Evolutionary conservation across 2,329 filamentous ascomycete genomes (phyloP).

Genomic region (Fusarium citri): DNA sequence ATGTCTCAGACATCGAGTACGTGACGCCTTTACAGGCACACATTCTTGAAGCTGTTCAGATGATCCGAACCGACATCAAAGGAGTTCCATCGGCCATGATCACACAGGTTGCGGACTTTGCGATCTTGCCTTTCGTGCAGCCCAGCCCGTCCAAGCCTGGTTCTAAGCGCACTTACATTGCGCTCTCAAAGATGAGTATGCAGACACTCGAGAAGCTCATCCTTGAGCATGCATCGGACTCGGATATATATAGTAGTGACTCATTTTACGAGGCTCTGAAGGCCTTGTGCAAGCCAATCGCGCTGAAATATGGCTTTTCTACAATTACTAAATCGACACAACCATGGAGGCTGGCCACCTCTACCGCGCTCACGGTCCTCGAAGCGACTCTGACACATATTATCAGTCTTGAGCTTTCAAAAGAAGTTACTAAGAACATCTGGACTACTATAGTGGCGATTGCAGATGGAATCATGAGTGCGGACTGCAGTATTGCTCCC

Average conservation of each 20-base stretch:
- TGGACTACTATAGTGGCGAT: conserved; percentile 77
- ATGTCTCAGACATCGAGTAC: conserved; percentile 78
- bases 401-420: conserved; percentile 60
- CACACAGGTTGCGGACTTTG: conserved; percentile 75
- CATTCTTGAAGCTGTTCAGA: conserved; percentile 74
- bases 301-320: conserved; percentile 83
- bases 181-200: conserved; percentile 87
- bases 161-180: conserved; percentile 82
- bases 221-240: conserved; percentile 67
- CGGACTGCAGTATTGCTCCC: conserved; percentile 65
- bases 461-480: conserved; percentile 75
- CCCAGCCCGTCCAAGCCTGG: conserved; percentile 50
- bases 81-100: conserved; percentile 77
- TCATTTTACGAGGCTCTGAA: conserved; percentile 74
- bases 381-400: conserved; percentile 73
- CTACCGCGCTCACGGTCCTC: conserved; percentile 75
- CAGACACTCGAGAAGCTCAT: conserved; percentile 72
- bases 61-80: conserved; percentile 73
- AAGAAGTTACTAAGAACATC: conserved; percentile 64
- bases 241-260: conserved; percentile 76
- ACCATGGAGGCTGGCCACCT: conserved; percentile 85
- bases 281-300: conserved; percentile 76
- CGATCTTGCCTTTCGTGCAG: conserved; percentile 73
- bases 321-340: conserved; percentile 76
- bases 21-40: conserved; percentile 78